Evolutionary conservation across 2,329 filamentous ascomycete species (phyloP).

Genomic region (Trichoderma sp.): DNA sequence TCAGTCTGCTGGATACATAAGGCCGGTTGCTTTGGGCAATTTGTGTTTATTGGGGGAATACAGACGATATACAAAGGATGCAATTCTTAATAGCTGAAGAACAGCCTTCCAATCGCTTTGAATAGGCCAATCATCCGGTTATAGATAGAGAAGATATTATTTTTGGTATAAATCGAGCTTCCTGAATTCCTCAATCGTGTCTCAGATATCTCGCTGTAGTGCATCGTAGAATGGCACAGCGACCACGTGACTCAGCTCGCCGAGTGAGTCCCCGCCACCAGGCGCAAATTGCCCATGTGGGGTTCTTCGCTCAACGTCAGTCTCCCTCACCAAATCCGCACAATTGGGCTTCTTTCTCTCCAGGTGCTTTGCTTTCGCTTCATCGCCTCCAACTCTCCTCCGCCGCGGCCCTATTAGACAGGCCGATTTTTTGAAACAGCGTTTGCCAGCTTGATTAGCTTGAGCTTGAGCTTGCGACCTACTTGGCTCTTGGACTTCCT

Average conservation of each 20-base stretch:
- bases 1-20: neutral
- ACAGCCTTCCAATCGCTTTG: neutral
- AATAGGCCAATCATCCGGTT: neutral
- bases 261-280: constrained; percentile 17
- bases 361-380: constrained; percentile 26
- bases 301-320: constrained; percentile 29
- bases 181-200: neutral
- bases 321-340: constrained; percentile 24
- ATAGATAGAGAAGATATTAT: neutral
- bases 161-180: neutral
- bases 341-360: constrained; percentile 10
- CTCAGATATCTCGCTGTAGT: neutral
- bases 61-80: no score
- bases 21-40: neutral
- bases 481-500: constrained; percentile 34
- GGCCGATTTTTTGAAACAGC: constrained; percentile 3
- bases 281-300: constrained; percentile 18
- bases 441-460: constrained; percentile 26
- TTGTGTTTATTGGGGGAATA: neutral
- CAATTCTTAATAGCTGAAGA: neutral
- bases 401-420: constrained; percentile 17
- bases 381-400: constrained; percentile 17
- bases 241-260: constrained; percentile 26
- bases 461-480: constrained; percentile 30
- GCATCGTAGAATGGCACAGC: neutral